Evolutionary conservation across 2,329 filamentous ascomycete species (phyloP), one percentile per base, ranked within the genome.

Genomic region (Penicillium sp.): DNA sequence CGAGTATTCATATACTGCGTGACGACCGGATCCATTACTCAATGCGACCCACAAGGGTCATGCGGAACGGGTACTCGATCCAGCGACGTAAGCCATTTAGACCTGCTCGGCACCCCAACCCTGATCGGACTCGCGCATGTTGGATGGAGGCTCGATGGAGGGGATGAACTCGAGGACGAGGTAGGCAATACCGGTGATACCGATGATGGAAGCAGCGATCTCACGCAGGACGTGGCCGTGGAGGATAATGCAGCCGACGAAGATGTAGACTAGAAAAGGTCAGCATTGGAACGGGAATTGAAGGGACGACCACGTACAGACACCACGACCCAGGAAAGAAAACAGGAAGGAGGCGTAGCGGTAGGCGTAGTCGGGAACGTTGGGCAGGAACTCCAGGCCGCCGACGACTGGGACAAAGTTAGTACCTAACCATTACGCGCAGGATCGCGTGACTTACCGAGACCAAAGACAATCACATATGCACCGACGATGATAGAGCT

Each of bases 321-420:
- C 79, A 73, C 93, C 93, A 68, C 93, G 90, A 54, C 93, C 93
- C 61, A 97, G 76, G 80, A 98, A 97, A 50, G 89, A 95, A 79
- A 97, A 97, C 73, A 97, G 85, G 79, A 98, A 98, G 9, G 89
- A 95, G 47, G 90, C 92, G 77, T 97, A 95, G 75, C 89, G 86
- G 50, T 90, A 87, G 47, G 95, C 80, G 70, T 95, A 91, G 52
- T 91, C 89, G 44, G 93, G 92, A 62, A 96, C 92, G 73, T 95
- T 69, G 42, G 73, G 73, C 33, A 75, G 87, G 77, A 97, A 95
- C 74, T 98, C 93, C 61, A 90, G 81, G 42, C 87, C 79, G 40
- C 78, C 86, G 57, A 88, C 85, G 59, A 81, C 84, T 87, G 55
- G 28, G 31, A 27, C 44, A 48, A 52, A 33, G 44, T 43, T 27